These are phyloP conservation scores for Pholiota conissans DNA, from an alignment of 768 basidiomycete species.

Conservation along the genomic window DNA sequence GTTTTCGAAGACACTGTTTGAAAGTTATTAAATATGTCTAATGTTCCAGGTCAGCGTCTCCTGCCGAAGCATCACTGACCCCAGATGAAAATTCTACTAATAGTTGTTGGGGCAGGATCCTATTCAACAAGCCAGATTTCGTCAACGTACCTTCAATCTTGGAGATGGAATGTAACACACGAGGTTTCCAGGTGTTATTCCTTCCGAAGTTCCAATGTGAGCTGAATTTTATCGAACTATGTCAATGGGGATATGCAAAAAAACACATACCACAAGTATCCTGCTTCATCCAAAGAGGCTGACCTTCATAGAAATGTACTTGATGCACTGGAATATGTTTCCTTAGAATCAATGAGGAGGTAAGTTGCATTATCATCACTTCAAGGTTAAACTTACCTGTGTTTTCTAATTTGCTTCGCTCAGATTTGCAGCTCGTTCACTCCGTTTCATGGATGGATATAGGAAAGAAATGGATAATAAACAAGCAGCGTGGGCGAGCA, in stretches of 20 bases:
- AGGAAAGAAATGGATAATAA: background rate
- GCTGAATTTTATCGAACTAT: slow-evolving; percentile 21
- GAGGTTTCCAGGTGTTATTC: background rate
- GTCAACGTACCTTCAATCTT: background rate
- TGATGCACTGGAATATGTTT: background rate
- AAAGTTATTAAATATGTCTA: too few relatives aligned
- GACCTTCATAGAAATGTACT: background rate
- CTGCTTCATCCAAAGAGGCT: slow-evolving; percentile 7
- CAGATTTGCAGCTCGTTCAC: too few relatives aligned
- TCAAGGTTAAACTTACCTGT: slow-evolving; percentile 5
- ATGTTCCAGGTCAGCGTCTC: slow-evolving; percentile 33
- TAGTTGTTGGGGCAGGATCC: background rate
- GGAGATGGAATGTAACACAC: background rate
- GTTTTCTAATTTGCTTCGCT: too few relatives aligned
- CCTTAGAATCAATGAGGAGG: background rate
- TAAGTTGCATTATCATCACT: too few relatives aligned
- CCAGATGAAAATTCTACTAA: too few relatives aligned
- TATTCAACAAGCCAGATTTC: background rate
- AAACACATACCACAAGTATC: slow-evolving; percentile 3
- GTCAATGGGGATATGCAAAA: slow-evolving; percentile 22
- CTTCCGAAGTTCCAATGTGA: slow-evolving; percentile 9
- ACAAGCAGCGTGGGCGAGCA: background rate
- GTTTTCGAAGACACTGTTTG: too few relatives aligned
- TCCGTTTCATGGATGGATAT: background rate
- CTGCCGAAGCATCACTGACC: background rate